phyloP scores from a whole-genome alignment of 805 yeast species.

The Wickerhamomyces chambardii region DNA sequence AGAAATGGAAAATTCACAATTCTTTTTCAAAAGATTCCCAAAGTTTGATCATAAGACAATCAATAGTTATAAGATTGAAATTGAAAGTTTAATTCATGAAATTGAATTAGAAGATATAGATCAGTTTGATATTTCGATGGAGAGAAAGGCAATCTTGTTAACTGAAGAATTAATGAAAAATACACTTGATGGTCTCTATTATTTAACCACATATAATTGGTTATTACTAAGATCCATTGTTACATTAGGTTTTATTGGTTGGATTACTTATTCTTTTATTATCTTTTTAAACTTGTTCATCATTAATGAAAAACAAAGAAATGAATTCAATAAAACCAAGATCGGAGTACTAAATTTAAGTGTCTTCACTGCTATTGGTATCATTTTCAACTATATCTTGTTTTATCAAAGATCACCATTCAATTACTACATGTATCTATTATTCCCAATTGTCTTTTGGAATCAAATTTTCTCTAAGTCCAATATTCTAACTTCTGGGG shows the following conservation, averaged over 20 bases:
- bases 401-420: constrained; percentile 76
- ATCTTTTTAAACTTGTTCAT: constrained; percentile 77
- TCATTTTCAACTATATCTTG: constrained; percentile 44
- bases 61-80: constrained; percentile 40
- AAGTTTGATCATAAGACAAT: constrained; percentile 45
- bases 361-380: constrained; percentile 35
- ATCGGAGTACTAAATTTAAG: constrained; percentile 26
- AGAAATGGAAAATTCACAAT: constrained; percentile 62
- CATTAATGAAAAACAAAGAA: constrained; percentile 28
- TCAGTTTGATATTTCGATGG: no score
- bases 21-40: constrained; percentile 61
- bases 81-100: constrained; percentile 22
- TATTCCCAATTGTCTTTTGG: constrained; percentile 90
- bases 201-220: constrained; percentile 94
- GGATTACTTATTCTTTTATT: constrained; percentile 82
- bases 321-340: no score
- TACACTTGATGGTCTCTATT: constrained; percentile 72
- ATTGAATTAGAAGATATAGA: constrained; percentile 18
- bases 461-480: constrained; percentile 46
- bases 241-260: constrained; percentile 87
- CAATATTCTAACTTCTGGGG: constrained; percentile 36
- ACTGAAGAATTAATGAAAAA: constrained; percentile 64
- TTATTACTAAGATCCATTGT: constrained; percentile 76
- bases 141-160: constrained; percentile 36
- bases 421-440: constrained; percentile 77